These are phyloP conservation scores for Kalmusia sp. DNA, from an alignment of 2,329 filamentous ascomycete species.

Conservation along the genomic window DNA sequence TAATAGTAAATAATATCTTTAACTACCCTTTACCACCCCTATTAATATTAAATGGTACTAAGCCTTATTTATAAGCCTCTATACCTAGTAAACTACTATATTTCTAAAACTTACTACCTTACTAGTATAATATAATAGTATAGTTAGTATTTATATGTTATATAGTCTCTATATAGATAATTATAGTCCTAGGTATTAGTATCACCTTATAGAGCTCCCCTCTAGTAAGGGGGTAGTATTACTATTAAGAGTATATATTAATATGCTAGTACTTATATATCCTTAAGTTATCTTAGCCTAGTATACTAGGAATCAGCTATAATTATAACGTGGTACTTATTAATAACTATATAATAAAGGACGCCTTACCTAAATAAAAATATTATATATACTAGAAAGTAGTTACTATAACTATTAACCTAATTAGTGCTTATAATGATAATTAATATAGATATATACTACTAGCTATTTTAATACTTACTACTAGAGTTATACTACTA, in stretches of 20 bases:
- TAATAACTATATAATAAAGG: conserved; percentile 15
- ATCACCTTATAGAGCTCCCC: background rate
- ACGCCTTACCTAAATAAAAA: conserved; percentile 10
- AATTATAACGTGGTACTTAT: conserved; percentile 22
- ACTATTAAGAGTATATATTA: background rate
- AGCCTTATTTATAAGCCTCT: too few species aligned
- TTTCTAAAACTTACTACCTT: background rate
- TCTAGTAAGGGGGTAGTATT: background rate
- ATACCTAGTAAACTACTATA: background rate
- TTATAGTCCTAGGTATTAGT: background rate
- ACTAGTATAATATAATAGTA: background rate
- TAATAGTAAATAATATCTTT: conserved; percentile 1
- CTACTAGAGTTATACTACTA: conserved; percentile 12
- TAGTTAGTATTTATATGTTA: background rate
- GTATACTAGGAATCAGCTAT: conserved; percentile 4
- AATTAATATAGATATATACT: too few species aligned
- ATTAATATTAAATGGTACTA: background rate
- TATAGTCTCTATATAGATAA: background rate
- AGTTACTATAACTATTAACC: too few species aligned
- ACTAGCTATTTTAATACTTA: conserved; percentile 11
- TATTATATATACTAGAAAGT: background rate
- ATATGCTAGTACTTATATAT: background rate
- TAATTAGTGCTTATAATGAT: too few species aligned
- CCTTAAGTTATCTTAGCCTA: background rate
- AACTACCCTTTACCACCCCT: background rate